Base-by-base conservation (phyloP, 108 stramenopile genomes). In the Mediolabrus comicus region DNA sequence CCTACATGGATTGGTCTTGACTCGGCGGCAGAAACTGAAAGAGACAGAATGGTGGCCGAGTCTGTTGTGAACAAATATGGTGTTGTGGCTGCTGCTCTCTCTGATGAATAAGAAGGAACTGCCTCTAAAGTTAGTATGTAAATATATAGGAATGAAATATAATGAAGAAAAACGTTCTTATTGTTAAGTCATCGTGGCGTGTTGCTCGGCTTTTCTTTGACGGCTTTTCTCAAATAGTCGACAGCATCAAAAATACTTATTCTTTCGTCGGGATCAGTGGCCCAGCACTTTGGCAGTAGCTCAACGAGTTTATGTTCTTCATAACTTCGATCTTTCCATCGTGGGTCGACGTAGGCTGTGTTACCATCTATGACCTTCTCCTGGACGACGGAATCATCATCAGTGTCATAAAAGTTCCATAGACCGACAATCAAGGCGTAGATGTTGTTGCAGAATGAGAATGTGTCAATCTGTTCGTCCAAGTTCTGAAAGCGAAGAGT, bases 1-100 rank as follows among this genome's bases (percentile, higher is more conserved):
- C 93, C 93, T 4, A 90, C 90, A 17, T 94, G 90, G 90, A 87
- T 91, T 36, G 90, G 90, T 17, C 71, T 94, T 27, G 89, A 82
- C 49, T 68, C 60, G 25, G 66, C 66, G 35, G 93, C 93, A 22
- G 93, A 94, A 79, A 60, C 35, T 33, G 87, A 69, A 10, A 71
- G 90, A 17, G 90, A 86, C 29, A 71, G 75, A 53, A 54, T 81
- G 62, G 74, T 85, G 54, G 93, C 86, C 24, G 57, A 87, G 62
- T 67, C 65, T 11, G 88, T 90, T 36, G 52, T 79, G 16, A 59
- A 79, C 62, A 90, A 91, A 67, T 75, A 83, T 46, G 24, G 52
- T 19, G 77, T 66, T 56, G 86, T 87, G 14, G 38, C 39, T 4
- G 46, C 46, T 3, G 53, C 67, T 32, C 38, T 82, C 9, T 74